Evolutionary conservation across 2,329 filamentous ascomycete genomes (phyloP).

Genomic region (Penicillium sp.): DNA sequence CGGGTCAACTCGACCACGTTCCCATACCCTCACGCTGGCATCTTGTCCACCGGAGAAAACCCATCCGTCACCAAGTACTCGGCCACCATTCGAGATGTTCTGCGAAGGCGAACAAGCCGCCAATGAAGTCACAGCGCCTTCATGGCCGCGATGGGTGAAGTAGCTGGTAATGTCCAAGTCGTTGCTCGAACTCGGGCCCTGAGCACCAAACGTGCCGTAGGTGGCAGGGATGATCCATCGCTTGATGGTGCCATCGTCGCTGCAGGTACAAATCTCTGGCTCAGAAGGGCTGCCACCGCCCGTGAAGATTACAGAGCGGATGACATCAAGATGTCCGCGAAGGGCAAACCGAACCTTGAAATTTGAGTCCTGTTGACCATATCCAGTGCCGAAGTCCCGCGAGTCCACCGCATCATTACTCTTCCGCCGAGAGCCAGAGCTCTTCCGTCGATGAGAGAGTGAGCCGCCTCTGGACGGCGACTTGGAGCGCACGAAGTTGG

Average conservation of each 20-base stretch:
- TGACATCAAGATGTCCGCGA: slow-evolving; percentile 86
- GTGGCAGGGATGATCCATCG: slow-evolving; percentile 88
- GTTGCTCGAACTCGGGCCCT: slow-evolving; percentile 53
- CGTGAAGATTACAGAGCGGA: slow-evolving; percentile 92
- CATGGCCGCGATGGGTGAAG: slow-evolving; percentile 91
- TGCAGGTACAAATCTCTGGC: slow-evolving; percentile 92
- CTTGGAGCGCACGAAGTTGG: slow-evolving; percentile 70
- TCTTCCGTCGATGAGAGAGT: slow-evolving; percentile 70
- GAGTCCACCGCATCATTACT: slow-evolving; percentile 61
- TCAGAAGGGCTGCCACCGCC: slow-evolving; percentile 92
- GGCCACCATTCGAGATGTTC: slow-evolving; percentile 82
- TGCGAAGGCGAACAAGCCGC: slow-evolving; percentile 82
- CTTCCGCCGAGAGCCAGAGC: slow-evolving; percentile 65
- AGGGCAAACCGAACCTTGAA: slow-evolving; percentile 94
- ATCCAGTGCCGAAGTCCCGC: slow-evolving; percentile 41
- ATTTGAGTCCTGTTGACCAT: slow-evolving; percentile 56
- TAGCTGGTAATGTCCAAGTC: slow-evolving; percentile 90
- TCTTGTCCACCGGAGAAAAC: slow-evolving; percentile 97
- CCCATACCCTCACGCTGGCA: slow-evolving; percentile 89
- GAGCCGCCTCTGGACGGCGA: slow-evolving; percentile 65
- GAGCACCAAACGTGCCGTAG: slow-evolving; percentile 59
- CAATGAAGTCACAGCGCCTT: slow-evolving; percentile 80
- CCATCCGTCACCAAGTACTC: slow-evolving; percentile 90
- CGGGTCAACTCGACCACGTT: slow-evolving; percentile 86
- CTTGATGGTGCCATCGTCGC: slow-evolving; percentile 93